Evolutionary conservation across 1,284 basidiomycete genomes (phyloP).

Genomic region (Boletus putidus): DNA sequence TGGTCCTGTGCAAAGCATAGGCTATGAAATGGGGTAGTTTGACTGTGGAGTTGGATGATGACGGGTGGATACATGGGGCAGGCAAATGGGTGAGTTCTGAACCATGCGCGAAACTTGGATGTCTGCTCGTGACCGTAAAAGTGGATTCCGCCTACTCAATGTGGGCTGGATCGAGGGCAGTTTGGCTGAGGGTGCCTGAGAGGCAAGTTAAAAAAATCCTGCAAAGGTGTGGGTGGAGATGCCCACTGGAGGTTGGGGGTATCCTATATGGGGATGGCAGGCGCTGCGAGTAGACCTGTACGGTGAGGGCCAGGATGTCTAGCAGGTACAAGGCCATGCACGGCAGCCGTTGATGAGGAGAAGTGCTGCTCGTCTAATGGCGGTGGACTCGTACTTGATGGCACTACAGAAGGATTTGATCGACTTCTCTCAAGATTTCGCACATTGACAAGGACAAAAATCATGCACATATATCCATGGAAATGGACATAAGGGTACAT

Average conservation of each 20-base stretch:
- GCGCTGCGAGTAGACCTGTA: slow-evolving; percentile 32
- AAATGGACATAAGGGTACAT: too few relatives aligned
- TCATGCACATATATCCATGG: too few relatives aligned
- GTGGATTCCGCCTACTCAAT: slow-evolving; percentile 48
- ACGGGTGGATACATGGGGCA: slow-evolving; percentile 66
- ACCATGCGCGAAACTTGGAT: slow-evolving; percentile 64
- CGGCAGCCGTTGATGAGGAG: slow-evolving; percentile 39
- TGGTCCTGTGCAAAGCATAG: slow-evolving; percentile 87
- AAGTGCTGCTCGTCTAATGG: too few relatives aligned
- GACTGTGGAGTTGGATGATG: slow-evolving; percentile 53
- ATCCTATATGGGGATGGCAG: slow-evolving; percentile 32
- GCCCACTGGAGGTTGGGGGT: slow-evolving; percentile 36
- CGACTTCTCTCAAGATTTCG: too few relatives aligned
- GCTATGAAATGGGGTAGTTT: slow-evolving; percentile 82
- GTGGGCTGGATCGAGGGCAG: slow-evolving; percentile 37
- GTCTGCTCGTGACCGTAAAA: slow-evolving; percentile 80
- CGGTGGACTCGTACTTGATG: too few relatives aligned
- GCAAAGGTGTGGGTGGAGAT: rapidly evolving
- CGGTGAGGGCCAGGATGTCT: slow-evolving; percentile 32
- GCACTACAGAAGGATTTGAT: too few relatives aligned
- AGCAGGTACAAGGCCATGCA: slow-evolving; percentile 33
- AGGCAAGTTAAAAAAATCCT: neutral
- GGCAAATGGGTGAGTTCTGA: slow-evolving; percentile 78
- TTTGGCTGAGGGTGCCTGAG: slow-evolving; percentile 33
- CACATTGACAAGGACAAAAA: too few relatives aligned